phyloP scores from a whole-genome alignment of 345 rosid species.

The Erodium maritimum region DNA sequence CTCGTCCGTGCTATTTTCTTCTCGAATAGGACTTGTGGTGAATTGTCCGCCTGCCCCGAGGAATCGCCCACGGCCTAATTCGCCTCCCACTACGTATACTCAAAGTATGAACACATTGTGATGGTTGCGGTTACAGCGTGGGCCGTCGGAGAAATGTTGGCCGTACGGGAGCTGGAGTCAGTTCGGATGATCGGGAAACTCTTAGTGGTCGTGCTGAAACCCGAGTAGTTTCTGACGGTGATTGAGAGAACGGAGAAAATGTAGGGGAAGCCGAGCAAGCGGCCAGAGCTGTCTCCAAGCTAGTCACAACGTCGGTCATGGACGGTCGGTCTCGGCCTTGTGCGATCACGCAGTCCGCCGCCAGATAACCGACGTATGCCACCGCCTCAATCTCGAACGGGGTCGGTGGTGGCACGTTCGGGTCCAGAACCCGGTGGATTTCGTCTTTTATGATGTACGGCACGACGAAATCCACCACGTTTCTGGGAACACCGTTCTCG shows the following conservation, averaged over 20 bases:
- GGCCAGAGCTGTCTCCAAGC: slow-evolving; percentile 42
- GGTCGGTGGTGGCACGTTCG: slow-evolving; percentile 49
- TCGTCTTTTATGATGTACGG: slow-evolving; percentile 57
- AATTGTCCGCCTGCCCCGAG: too few species aligned
- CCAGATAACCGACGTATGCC: slow-evolving; percentile 41
- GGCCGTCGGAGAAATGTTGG: neutral
- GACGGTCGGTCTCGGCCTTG: slow-evolving; percentile 56
- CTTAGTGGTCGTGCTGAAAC: neutral
- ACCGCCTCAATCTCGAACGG: slow-evolving; percentile 74
- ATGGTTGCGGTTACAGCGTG: too few species aligned
- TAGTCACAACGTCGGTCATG: slow-evolving; percentile 40
- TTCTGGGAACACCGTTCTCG: slow-evolving; percentile 33
- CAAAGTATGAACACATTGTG: too few species aligned
- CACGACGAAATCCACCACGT: slow-evolving; percentile 51
- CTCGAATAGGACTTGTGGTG: too few species aligned
- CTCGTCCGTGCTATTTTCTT: too few species aligned
- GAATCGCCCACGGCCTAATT: too few species aligned
- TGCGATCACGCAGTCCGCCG: slow-evolving; percentile 39
- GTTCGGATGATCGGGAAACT: neutral
- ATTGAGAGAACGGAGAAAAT: slow-evolving; percentile 29
- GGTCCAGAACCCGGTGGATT: slow-evolving; percentile 54
- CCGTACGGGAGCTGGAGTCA: neutral
- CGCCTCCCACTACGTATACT: too few species aligned
- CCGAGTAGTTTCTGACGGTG: neutral
- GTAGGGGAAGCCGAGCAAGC: slow-evolving; percentile 27